phyloP scores from a whole-genome alignment of 352 stramenopile species.

The Peronosclerospora sorghi region DNA sequence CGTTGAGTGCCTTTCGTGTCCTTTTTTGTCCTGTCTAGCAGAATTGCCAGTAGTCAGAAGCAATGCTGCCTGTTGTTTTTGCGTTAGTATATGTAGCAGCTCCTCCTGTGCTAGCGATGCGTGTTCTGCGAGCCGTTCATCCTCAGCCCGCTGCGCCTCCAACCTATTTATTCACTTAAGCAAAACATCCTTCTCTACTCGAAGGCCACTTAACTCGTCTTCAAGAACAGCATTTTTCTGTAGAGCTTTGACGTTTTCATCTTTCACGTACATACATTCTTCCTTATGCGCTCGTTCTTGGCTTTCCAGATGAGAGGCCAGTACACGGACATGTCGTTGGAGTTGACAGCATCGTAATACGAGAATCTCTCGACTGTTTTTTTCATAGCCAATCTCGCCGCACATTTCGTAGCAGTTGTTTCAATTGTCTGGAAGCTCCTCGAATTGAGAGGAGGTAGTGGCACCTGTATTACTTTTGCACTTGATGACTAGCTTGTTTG shows the following conservation, averaged over 20 bases:
- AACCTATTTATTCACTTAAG: slow-evolving; percentile 1
- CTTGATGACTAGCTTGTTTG: slow-evolving; percentile 5
- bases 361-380: slow-evolving; percentile 3
- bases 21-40: slow-evolving; percentile 21
- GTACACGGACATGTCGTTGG: slow-evolving; percentile 41
- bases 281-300: slow-evolving; percentile 19
- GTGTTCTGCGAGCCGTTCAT: no score
- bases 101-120: slow-evolving; percentile 18
- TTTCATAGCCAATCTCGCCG: no score
- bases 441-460: no score
- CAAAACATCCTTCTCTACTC: slow-evolving; percentile 39
- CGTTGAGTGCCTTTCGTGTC: slow-evolving; percentile 29
- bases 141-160: no score
- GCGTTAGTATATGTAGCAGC: slow-evolving; percentile 27
- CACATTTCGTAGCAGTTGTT: no score
- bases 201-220: slow-evolving; percentile 25
- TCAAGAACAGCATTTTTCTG: no score
- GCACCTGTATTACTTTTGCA: no score
- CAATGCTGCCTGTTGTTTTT: slow-evolving; percentile 30
- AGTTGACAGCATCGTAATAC: slow-evolving; percentile 26
- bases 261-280: slow-evolving; percentile 19
- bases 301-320: slow-evolving; percentile 40
- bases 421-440: no score
- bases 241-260: slow-evolving; percentile 4
- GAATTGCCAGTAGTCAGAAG: slow-evolving; percentile 14